phyloP scores from a whole-genome alignment of 805 yeast genomes.

The Yarrowia divulgata region DNA sequence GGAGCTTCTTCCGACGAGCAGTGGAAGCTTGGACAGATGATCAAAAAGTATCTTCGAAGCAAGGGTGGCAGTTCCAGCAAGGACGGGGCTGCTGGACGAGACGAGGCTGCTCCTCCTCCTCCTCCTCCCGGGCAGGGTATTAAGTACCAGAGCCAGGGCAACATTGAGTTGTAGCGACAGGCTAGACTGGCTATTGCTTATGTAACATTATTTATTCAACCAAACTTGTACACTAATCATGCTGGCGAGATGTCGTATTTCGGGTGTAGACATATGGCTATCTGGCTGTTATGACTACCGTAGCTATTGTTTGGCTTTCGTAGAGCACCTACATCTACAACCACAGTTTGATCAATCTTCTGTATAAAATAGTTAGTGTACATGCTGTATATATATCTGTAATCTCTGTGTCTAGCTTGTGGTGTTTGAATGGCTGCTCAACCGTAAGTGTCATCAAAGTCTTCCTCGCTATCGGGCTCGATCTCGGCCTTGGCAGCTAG shows the following conservation, averaged over 20 bases:
- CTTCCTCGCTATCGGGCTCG: conserved; percentile 56
- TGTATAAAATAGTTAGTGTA: conserved; percentile 31
- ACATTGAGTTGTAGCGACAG: conserved; percentile 18
- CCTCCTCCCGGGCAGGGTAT: conserved; percentile 38
- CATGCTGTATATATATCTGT: conserved; percentile 15
- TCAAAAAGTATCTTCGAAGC: conserved; percentile 43
- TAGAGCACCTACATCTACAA: too few species aligned
- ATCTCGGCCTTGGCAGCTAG: conserved; percentile 61
- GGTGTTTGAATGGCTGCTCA: conserved; percentile 44
- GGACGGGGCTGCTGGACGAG: conserved; percentile 20
- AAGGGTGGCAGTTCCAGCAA: conserved; percentile 13
- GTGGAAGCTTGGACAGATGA: conserved; percentile 43
- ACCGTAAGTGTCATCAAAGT: conserved; percentile 80
- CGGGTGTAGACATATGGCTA: too few species aligned
- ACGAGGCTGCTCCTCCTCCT: conserved; percentile 24
- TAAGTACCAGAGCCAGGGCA: conserved; percentile 37
- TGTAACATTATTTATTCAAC: conserved; percentile 8
- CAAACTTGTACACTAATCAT: too few species aligned
- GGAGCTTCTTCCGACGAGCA: conserved; percentile 45
- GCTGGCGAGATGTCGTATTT: too few species aligned
- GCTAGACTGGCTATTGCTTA: neutral
- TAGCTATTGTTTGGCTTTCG: too few species aligned
- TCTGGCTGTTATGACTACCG: too few species aligned
- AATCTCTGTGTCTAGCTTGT: neutral
- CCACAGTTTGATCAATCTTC: too few species aligned